Conservation (phyloP, 441 rosid genomes). For the Theobroma grandiflorum region DNA sequence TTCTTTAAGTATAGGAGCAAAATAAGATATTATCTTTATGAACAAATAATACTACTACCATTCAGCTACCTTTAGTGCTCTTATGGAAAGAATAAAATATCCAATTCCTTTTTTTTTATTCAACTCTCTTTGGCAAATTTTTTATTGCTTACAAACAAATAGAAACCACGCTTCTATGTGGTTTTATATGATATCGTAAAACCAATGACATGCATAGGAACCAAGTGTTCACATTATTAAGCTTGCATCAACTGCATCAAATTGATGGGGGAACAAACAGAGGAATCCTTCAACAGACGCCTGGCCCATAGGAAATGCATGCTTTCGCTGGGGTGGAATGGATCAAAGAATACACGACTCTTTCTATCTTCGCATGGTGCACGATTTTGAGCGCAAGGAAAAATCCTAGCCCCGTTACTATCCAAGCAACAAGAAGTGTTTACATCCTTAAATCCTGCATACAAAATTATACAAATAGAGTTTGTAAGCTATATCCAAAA, state of each 20-base stretch:
- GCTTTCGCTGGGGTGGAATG: conserved; percentile 19
- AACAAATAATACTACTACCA: no score
- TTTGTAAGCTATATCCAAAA: background rate
- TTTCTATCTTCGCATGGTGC: conserved; percentile 17
- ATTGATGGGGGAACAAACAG: conserved; percentile 4
- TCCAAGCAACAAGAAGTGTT: conserved; percentile 11
- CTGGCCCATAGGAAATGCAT: conserved; percentile 19
- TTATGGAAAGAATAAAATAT: no score
- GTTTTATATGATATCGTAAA: no score
- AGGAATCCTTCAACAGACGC: conserved; percentile 22
- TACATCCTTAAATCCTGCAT: background rate
- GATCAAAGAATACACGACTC: conserved; percentile 16
- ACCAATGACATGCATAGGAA: background rate
- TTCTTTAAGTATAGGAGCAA: no score
- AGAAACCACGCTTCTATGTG: no score
- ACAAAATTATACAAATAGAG: background rate
- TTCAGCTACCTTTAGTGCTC: no score
- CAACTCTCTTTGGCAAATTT: no score
- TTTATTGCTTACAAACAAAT: no score
- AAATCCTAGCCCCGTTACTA: background rate
- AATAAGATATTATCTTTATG: no score
- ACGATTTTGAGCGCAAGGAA: background rate
- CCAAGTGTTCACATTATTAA: background rate
- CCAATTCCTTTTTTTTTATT: no score
- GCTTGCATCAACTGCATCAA: conserved; percentile 14